Evolutionary conservation across 805 yeast genomes (phyloP).

Genomic region (Pichia gijzeniarum): DNA sequence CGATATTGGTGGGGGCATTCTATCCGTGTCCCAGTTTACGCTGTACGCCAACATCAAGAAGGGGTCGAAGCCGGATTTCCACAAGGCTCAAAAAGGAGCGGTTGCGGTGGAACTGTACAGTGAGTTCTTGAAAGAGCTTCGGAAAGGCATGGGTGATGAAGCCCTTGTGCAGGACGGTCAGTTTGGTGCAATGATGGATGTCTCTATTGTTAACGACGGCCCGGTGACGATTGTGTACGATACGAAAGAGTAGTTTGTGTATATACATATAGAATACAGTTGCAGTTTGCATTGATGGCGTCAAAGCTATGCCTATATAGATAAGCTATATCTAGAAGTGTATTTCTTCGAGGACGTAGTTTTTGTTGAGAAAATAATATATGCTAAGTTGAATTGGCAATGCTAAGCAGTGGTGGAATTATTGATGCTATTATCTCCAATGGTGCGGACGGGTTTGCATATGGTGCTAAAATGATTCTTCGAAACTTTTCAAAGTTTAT

Average conservation of each 20-base stretch:
- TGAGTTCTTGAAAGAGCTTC: constrained; percentile 42
- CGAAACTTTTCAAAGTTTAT: constrained; percentile 46
- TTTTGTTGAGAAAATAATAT: too few relatives aligned
- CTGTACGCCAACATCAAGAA: constrained; percentile 78
- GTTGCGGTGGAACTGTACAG: constrained; percentile 46
- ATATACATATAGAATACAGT: too few relatives aligned
- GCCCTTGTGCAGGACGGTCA: constrained; percentile 77
- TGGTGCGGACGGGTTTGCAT: constrained; percentile 70
- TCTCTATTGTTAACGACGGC: constrained; percentile 80
- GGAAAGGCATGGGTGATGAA: constrained; percentile 43
- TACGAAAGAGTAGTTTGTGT: constrained; percentile 44
- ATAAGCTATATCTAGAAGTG: too few relatives aligned
- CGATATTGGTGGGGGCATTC: constrained; percentile 63
- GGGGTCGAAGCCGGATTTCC: constrained; percentile 95
- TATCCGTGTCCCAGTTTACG: constrained; percentile 92
- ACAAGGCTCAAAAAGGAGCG: constrained; percentile 79
- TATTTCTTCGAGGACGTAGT: too few relatives aligned
- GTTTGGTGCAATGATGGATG: constrained; percentile 98
- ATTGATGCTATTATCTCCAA: constrained; percentile 72
- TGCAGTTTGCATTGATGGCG: too few relatives aligned
- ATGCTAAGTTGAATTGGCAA: constrained; percentile 79
- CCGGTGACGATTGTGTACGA: constrained; percentile 87
- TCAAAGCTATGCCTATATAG: too few relatives aligned
- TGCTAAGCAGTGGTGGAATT: constrained; percentile 48
- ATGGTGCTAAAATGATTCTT: constrained; percentile 62